Conservation (phyloP, 306 rosid genomes). For the Mucuna pruriens region DNA sequence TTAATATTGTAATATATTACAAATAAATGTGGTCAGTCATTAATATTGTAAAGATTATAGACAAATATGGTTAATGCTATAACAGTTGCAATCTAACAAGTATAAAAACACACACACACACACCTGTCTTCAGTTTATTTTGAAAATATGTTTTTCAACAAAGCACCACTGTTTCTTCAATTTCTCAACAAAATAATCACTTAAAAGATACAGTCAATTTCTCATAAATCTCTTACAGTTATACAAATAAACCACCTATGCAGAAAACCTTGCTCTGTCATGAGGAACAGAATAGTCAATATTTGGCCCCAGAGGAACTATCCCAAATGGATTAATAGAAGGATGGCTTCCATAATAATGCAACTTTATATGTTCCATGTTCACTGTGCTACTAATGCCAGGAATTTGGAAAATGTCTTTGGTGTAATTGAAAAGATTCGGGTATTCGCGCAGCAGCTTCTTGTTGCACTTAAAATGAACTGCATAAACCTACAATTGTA, state of each 20-base stretch:
- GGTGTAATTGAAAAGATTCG: conserved; percentile 80
- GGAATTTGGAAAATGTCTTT: conserved; percentile 87
- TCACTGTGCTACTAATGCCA: conserved; percentile 74
- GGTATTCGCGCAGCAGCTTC: conserved; percentile 75
- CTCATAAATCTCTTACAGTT: neutral
- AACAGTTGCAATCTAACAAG: too few relatives aligned
- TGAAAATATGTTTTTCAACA: conserved; percentile 1
- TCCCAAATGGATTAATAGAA: conserved; percentile 80
- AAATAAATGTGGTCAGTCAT: too few relatives aligned
- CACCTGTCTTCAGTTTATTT: conserved; percentile 30
- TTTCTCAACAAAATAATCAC: conserved; percentile 19
- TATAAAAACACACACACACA: neutral
- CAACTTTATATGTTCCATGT: conserved; percentile 80
- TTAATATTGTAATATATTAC: too few relatives aligned
- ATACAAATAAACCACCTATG: conserved; percentile 40
- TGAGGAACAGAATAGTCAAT: conserved; percentile 76
- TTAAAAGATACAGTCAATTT: conserved; percentile 8
- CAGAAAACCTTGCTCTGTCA: conserved; percentile 69
- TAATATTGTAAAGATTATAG: too few relatives aligned
- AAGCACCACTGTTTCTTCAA: conserved; percentile 3
- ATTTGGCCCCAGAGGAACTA: conserved; percentile 74
- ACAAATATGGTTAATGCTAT: too few relatives aligned
- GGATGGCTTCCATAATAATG: conserved; percentile 93
- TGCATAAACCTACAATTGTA: conserved; percentile 71
- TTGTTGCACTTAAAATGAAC: conserved; percentile 99